Evolutionary conservation across 345 rosid genomes (phyloP), one percentile per base, ranked within the genome.

Genomic region (Corchorus capsularis): DNA sequence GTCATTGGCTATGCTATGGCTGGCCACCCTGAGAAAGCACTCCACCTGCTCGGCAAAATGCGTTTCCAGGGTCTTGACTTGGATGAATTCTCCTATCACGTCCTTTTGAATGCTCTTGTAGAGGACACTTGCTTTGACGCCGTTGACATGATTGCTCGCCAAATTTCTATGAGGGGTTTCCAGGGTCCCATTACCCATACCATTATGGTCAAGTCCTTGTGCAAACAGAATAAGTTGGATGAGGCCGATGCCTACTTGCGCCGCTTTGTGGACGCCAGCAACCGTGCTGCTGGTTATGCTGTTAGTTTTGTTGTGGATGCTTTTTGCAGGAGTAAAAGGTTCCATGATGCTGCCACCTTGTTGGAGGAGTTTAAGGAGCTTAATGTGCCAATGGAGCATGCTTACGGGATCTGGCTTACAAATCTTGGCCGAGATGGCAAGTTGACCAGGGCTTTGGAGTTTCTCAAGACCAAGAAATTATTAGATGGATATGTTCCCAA

Each of bases 1-100:
- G 97, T 96, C 17, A 72, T 88, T 72, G 98, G 99, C 0, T 96
- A 92, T 39, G 89, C 97, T 0, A 55, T 92, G 0, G 96, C 93
- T 0, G 98, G 99, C 12, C 89, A 87, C 75, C 87, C 91, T 5
- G 85, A 80, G 3, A 61, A 80, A 43, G 98, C 99, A 22, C 92
- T 96, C 74, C 89, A 89, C 66, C 74, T 89, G 82, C 90, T 93
- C 19, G 96, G 93, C 45, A 79, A 71, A 74, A 89, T 93, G 96
- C 88, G 98, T 3, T 93, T 88, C 69, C 77, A 82, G 50, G 98
- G 98, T 20, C 50, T 87, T 74, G 99, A 96, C 76, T 83, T 96
- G 89, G 94, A 90, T 77, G 20, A 53, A 4, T 86, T 81, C 62
- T 76, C 86, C 12, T 96, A 92, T 73, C 89, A 89, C 27, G 89